Evolutionary conservation across 2,329 filamentous ascomycete genomes (phyloP), one percentile per base, ranked within the genome.

Genomic region (Cytospora piceicola): DNA sequence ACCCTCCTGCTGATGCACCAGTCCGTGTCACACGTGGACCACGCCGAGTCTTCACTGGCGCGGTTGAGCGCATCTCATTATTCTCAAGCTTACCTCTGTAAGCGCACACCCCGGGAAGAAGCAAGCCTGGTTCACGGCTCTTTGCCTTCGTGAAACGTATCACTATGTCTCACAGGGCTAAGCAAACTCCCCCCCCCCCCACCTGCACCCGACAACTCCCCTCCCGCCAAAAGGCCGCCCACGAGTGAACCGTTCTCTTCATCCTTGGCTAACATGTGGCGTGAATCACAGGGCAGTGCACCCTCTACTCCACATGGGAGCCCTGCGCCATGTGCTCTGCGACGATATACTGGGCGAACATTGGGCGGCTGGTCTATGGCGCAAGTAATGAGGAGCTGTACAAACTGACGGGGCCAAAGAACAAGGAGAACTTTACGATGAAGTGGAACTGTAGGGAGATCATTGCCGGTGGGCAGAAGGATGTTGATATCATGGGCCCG

Each of bases 251-350:
- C 7, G 9, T 15, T n/a, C 20, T 11, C 20, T 9, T 22, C 20
- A n/a, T 46, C 20, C 11, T 22, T 11, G 22, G 42, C 42, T 46
- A 22, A 46, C 42, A 17, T 46, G 42, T 22, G 20, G 9, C n/a
- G 20, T 22, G 4, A 8, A 42, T 24, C 14, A 24, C 9, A 49
- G 46, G 46, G 46, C 51, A 17, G 30, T 85, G 82, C 69, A 84
- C 82, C 0, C 71, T 85, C 49, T 79, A 83, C 56, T 81, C 78
- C 27, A 85, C 82, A 14, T 85, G 83, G 82, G 83, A 85, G 71
- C 83, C 83, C 2, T 85, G 83, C 67, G 82, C 81, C 24, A 85
- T 85, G 82, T 85, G 82, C 69, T 75, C 76, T 36, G 71, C 69
- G 24, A 73, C 71, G 17, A 66, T 72, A 7, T 73, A 72, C 65